Base-by-base conservation (phyloP, 805 yeast species). In the Metschnikowia lachancei region DNA sequence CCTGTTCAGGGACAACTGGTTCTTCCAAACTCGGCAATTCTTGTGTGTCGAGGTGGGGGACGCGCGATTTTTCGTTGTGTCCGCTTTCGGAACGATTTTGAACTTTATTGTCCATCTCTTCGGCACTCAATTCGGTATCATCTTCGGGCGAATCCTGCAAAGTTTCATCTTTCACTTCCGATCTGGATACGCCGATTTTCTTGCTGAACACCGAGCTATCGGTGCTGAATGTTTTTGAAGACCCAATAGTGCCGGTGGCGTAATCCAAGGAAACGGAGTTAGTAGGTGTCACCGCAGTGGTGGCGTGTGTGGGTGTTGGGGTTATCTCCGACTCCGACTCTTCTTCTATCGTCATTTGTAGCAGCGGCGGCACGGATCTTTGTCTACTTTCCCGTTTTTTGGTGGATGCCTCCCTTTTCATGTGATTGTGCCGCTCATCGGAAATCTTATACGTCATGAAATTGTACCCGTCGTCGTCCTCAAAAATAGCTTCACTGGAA, bases 401-500 rank as follows among this genome's bases (percentile, higher is more conserved):
- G 17, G 14, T 30, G 31, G 10, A 18, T 18, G 16, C 36, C 5
- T 40, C 45, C 28, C 22, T 31, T 16, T 32, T 39, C 17, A 31
- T 20, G 9, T 38, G 37, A 14, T 13, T 35, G 18, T 38, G 39
- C 32, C 36, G 29, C 31, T 45, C 38, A 11, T 19, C 41, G 24
- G 45, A 37, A 5, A 35, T 26, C 19, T 43, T 41, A 44, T 40
- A 50, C 6, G 46, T 26, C 55, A 51, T 43, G 39, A 47, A 52
- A 22, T 45, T 46, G 42, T 53, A 55, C 13, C 58, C 58, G 33
- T 55, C 58, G 37, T 55, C 58, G 34, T 55, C 58, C 28, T 55
- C 58, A 14, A 49, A 55, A 2, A 50, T 31, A 17, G 46, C 45
- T 7, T 34, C 43, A 10, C 41, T 47, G 2, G 47, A 17, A 14